Percentiles rank a stretch among this genome's conserved stretches.
phyloP scores from a whole-genome alignment of 2,329 filamentous ascomycete genomes.

The Calonectria multiphialidica region DNA sequence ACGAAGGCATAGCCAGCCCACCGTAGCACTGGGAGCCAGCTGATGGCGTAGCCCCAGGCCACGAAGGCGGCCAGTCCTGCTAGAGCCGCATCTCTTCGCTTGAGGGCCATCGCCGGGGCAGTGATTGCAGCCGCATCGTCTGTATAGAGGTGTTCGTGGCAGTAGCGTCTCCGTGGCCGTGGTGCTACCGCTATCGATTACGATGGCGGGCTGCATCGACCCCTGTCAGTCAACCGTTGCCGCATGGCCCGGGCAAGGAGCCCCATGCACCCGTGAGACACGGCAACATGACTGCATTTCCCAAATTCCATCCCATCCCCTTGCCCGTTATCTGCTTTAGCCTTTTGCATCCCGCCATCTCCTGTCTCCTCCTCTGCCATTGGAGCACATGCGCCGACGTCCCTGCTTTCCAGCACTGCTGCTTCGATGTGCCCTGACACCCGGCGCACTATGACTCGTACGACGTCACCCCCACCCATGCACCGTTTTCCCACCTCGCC shows the following conservation, averaged over 20 bases:
- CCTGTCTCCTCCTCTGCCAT: neutral
- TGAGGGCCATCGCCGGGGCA: slow-evolving; percentile 72
- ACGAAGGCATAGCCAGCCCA: slow-evolving; percentile 89
- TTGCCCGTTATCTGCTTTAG: neutral
- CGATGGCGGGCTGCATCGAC: slow-evolving; percentile 27
- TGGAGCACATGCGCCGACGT: neutral
- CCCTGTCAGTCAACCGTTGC: slow-evolving; percentile 29
- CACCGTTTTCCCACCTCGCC: neutral
- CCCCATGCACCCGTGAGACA: slow-evolving; percentile 10
- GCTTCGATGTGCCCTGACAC: neutral
- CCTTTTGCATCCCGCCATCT: neutral
- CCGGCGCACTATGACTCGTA: neutral
- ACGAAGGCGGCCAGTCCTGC: slow-evolving; percentile 79
- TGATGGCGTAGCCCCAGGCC: slow-evolving; percentile 87
- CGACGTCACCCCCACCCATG: slow-evolving; percentile 11
- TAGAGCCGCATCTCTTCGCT: slow-evolving; percentile 78
- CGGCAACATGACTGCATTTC: neutral
- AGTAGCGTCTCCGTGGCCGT: slow-evolving; percentile 24
- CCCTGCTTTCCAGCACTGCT: neutral
- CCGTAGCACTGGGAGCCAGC: slow-evolving; percentile 85
- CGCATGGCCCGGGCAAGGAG: slow-evolving; percentile 7
- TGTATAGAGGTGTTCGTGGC: slow-evolving; percentile 37
- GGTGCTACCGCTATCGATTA: slow-evolving; percentile 38
- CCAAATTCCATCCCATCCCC: neutral
- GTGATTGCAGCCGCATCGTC: slow-evolving; percentile 49